phyloP scores from a whole-genome alignment of 805 yeast genomes.

The Grigorovia transvaalensis region DNA sequence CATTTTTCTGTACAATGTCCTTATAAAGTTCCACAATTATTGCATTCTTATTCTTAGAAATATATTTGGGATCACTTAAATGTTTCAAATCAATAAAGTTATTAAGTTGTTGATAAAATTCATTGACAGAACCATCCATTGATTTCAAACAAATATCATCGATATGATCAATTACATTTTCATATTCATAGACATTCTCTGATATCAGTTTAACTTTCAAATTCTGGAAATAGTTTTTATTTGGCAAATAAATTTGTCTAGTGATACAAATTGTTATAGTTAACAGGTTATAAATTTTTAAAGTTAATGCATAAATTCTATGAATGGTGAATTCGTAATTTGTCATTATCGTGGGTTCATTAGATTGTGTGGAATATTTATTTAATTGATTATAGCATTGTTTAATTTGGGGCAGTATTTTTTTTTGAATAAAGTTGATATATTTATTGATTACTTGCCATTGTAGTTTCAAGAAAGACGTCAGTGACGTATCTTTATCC shows the following conservation, averaged over 20 bases:
- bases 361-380: slow-evolving; percentile 8
- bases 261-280: slow-evolving; percentile 13
- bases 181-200: slow-evolving; percentile 19
- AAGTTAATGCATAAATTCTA: slow-evolving; percentile 31
- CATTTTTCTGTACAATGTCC: slow-evolving; percentile 8
- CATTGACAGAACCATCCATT: not conserved
- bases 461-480: slow-evolving; percentile 21
- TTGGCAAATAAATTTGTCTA: slow-evolving; percentile 23
- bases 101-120: not conserved
- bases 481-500: slow-evolving; percentile 16
- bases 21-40: slow-evolving; percentile 13
- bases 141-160: slow-evolving; percentile 10
- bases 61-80: not conserved
- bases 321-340: slow-evolving; percentile 29
- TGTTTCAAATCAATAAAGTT: not conserved
- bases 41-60: not conserved
- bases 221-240: slow-evolving; percentile 12
- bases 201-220: slow-evolving; percentile 12
- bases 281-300: slow-evolving; percentile 12
- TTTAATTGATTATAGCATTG: slow-evolving; percentile 20
- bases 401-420: slow-evolving; percentile 16
- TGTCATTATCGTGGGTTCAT: not conserved
- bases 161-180: slow-evolving; percentile 11
- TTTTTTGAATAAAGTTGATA: slow-evolving; percentile 16
- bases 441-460: slow-evolving; percentile 23